Base-by-base conservation (phyloP, 176 grass and related monocot species). In the Leersia perrieri region DNA sequence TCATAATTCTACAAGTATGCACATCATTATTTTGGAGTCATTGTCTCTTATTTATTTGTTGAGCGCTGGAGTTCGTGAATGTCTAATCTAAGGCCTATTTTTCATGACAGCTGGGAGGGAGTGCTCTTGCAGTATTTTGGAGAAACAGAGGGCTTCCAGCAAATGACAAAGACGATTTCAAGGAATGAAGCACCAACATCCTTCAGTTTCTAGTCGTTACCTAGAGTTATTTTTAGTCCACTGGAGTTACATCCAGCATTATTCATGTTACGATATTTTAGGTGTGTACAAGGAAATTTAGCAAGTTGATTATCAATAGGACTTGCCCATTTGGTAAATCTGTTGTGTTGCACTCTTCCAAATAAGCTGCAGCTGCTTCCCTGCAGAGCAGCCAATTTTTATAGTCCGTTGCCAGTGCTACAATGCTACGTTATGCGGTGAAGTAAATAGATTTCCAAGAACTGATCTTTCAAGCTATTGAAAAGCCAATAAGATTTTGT, bases 91-190 rank as follows among this genome's bases (percentile, higher is more conserved):
- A 75, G 15, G 77, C 32, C 35, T 64, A n/a, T 80, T 13, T 87
- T 61, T 63, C 60, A 73, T 62, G 73, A 64, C 88, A 99, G 92
- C 90, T 99, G 69, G 90, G 96, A 69, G 92, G 92, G 72, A 95
- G 92, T 76, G 92, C 84, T 40, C 88, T 99, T 57, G 92, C 96
- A 60, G 96, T 99, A 72, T 91, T 89, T 66, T 99, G 96, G 96
- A 95, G 96, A 84, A 95, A 88, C 90, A 82, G 27, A 79, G 84
- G 69, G 22, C 92, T 99, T 78, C 90, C 88, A 60, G 84, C 84
- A n/a, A 2, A 84, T 79, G 96, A 99, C 90, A 99, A 98, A 77
- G 92, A 99, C 1, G 96, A 99, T 81, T 99, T 99, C 78, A 91
- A 93, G 76, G 96, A 95, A 51, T 98, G 58, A 92, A 83, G 39